phyloP scores from a whole-genome alignment of 352 stramenopile genomes.

The Thalassiosira mediterranea region DNA sequence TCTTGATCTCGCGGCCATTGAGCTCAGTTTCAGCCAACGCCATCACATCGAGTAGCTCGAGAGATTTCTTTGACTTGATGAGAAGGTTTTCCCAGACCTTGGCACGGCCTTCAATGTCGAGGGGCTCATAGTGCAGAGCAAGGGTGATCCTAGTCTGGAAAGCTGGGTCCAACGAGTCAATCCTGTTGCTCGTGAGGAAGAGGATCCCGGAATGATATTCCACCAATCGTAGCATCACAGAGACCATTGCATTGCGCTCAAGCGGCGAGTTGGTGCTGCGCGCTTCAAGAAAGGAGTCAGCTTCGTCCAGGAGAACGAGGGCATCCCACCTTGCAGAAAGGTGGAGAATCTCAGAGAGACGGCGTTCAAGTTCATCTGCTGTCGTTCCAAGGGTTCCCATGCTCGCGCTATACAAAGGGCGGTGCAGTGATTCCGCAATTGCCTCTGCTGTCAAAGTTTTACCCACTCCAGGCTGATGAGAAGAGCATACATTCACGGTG shows the following conservation, averaged over 20 bases:
- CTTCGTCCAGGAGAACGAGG: slow-evolving; percentile 68
- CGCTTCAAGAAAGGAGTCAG: slow-evolving; percentile 62
- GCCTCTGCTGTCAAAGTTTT: slow-evolving; percentile 79
- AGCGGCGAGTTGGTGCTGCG: slow-evolving; percentile 55
- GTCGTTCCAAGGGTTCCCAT: slow-evolving; percentile 67
- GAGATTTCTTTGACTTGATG: slow-evolving; percentile 27
- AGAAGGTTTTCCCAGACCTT: slow-evolving; percentile 67
- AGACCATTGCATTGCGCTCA: slow-evolving; percentile 74
- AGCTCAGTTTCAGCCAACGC: slow-evolving; percentile 41
- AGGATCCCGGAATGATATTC: slow-evolving; percentile 71
- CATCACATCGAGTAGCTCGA: slow-evolving; percentile 29
- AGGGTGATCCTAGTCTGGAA: slow-evolving; percentile 71
- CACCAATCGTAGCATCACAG: slow-evolving; percentile 68
- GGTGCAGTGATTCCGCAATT: slow-evolving; percentile 59
- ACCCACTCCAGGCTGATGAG: slow-evolving; percentile 42
- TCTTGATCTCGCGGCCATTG: slow-evolving; percentile 80
- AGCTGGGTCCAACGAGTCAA: slow-evolving; percentile 67
- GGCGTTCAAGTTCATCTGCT: slow-evolving; percentile 50
- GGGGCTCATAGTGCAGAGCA: slow-evolving; percentile 57
- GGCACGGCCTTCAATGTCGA: slow-evolving; percentile 43
- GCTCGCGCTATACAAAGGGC: slow-evolving; percentile 63
- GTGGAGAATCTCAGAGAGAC: slow-evolving; percentile 60
- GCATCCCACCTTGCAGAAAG: slow-evolving; percentile 60
- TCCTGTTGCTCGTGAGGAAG: slow-evolving; percentile 71
- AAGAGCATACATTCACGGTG: neutral